phyloP scores from a whole-genome alignment of 2,329 filamentous ascomycete genomes.

The Colletotrichum costaricense region DNA sequence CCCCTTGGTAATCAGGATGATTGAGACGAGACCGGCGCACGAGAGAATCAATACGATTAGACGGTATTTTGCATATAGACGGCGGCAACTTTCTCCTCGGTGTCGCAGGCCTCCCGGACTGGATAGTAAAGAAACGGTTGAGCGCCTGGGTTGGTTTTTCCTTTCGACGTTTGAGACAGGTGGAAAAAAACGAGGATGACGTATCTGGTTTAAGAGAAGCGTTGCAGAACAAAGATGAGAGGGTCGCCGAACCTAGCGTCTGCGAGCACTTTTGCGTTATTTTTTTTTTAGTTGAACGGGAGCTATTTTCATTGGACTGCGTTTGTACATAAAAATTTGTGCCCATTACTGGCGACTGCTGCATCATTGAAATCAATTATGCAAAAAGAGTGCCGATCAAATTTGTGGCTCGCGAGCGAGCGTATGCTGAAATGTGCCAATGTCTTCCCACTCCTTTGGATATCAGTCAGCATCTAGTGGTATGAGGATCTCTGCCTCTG shows the following conservation, averaged over 20 bases:
- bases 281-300: not conserved
- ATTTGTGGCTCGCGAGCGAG: not conserved
- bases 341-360: constrained; percentile 4
- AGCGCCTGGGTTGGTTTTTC: constrained; percentile 1
- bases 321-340: constrained; percentile 22
- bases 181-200: constrained; percentile 12
- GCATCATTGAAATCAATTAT: constrained; percentile 4
- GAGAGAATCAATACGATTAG: constrained; percentile 25
- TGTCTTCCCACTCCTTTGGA: too few relatives aligned
- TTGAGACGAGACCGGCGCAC: constrained; percentile 20
- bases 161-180: not conserved
- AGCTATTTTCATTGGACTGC: not conserved
- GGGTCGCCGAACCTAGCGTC: constrained; percentile 2
- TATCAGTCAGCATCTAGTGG: too few relatives aligned
- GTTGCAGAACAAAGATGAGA: constrained; percentile 8
- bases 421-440: not conserved
- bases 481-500: too few relatives aligned
- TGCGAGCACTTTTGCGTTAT: not conserved
- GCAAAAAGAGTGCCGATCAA: not conserved
- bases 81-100: constrained; percentile 36
- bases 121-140: constrained; percentile 18
- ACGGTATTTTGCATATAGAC: constrained; percentile 52
- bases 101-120: constrained; percentile 11
- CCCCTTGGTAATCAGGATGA: constrained; percentile 54
- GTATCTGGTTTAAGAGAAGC: constrained; percentile 8